phyloP scores from a whole-genome alignment of 352 stramenopile species.

The Globisporangium uncinulatum region DNA sequence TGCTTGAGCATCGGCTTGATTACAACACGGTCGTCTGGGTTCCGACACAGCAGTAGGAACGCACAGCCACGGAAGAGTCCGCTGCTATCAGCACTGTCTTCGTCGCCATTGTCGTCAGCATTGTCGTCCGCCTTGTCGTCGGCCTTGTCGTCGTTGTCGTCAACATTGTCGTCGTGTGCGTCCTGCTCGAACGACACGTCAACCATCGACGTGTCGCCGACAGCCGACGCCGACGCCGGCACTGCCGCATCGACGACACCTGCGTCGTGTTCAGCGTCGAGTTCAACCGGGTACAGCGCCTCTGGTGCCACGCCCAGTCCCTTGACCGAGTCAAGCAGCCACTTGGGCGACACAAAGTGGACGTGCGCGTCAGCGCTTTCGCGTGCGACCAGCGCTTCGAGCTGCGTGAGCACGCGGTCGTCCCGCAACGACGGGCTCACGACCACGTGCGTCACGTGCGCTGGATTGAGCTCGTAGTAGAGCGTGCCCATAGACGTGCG shows the following conservation, averaged over 20 bases:
- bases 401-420: slow-evolving; percentile 19
- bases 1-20: slow-evolving; percentile 34
- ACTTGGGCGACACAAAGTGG: slow-evolving; percentile 53
- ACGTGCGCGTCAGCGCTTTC: slow-evolving; percentile 23
- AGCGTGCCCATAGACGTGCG: slow-evolving; percentile 67
- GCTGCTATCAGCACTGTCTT: not conserved
- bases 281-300: slow-evolving; percentile 57
- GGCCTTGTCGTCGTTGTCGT: not conserved
- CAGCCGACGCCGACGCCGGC: too few relatives aligned
- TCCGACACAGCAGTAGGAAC: slow-evolving; percentile 53
- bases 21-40: slow-evolving; percentile 37
- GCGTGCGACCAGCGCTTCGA: slow-evolving; percentile 27
- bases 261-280: slow-evolving; percentile 24
- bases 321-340: slow-evolving; percentile 61
- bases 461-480: slow-evolving; percentile 48
- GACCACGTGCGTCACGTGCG: slow-evolving; percentile 62
- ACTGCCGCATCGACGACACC: not conserved
- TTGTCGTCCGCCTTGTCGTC: not conserved
- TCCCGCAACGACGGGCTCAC: slow-evolving; percentile 49
- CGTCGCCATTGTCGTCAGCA: not conserved
- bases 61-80: slow-evolving; percentile 40
- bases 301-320: slow-evolving; percentile 46
- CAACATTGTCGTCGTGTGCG: not conserved
- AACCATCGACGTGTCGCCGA: not conserved
- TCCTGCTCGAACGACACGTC: not conserved